Evolutionary conservation across 371 early-diverging fungal genomes (phyloP).

Genomic region (Mucor irregularis): DNA sequence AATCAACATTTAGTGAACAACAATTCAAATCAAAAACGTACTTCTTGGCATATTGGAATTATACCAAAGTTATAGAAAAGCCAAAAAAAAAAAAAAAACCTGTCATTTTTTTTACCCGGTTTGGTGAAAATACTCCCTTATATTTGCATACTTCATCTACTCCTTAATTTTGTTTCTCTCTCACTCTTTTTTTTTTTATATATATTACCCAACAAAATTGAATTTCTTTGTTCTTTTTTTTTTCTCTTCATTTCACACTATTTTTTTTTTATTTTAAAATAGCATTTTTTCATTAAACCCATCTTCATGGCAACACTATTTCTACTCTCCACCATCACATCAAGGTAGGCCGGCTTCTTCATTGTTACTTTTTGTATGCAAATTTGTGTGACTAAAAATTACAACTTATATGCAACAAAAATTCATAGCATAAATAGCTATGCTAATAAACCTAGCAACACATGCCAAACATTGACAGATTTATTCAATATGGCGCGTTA

Average conservation of each 20-base stretch:
- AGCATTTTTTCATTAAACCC: no score
- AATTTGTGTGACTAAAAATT: not conserved
- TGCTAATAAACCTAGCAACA: not conserved
- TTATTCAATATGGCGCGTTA: slow-evolving; percentile 7
- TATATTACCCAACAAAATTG: no score
- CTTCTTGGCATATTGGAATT: slow-evolving; percentile 51
- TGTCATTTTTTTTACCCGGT: no score
- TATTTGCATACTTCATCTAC: no score
- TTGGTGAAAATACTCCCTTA: no score
- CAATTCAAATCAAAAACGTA: slow-evolving; percentile 4
- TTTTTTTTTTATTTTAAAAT: no score
- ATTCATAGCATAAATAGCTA: no score
- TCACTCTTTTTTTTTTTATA: no score
- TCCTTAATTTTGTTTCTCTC: no score
- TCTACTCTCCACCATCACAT: not conserved
- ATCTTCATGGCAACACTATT: slow-evolving; percentile 1
- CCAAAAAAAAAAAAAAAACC: not conserved
- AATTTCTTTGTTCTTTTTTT: no score
- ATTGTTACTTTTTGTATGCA: not conserved
- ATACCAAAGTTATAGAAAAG: slow-evolving; percentile 27
- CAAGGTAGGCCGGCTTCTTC: no score
- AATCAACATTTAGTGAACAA: not conserved
- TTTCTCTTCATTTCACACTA: no score
- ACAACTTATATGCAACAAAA: not conserved
- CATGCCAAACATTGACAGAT: slow-evolving; percentile 15